Percentiles rank a stretch among this genome's conserved stretches.
phyloP scores from a whole-genome alignment of 495 filamentous ascomycete genomes.

The Annulohypoxylon nitens region DNA sequence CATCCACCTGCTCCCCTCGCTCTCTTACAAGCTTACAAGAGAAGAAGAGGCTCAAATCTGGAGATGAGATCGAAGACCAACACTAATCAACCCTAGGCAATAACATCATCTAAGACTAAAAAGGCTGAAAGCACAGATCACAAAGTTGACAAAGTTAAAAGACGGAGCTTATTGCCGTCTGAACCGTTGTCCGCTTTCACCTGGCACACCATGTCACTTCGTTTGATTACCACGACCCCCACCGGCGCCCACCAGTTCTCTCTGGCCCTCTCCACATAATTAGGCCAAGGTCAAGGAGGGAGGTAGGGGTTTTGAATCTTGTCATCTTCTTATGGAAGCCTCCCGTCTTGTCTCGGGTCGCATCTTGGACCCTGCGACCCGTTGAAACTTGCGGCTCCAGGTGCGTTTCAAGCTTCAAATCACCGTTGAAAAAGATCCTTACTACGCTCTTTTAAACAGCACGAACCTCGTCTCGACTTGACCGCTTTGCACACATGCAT shows the following conservation, averaged over 20 bases:
- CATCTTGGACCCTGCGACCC: conserved; percentile 42
- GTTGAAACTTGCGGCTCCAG: conserved; percentile 47
- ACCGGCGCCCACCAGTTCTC: conserved; percentile 35
- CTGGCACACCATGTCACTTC: conserved; percentile 8
- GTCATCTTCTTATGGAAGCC: conserved; percentile 30
- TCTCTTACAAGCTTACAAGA: not conserved
- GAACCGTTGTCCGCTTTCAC: conserved; percentile 28
- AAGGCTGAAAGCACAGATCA: conserved; percentile 31
- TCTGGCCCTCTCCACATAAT: not conserved
- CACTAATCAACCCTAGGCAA: not conserved
- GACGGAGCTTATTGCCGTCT: conserved; percentile 42
- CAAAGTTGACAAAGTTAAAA: conserved; percentile 1
- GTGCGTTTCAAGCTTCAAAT: conserved; percentile 45
- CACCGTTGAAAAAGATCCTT: conserved; percentile 19
- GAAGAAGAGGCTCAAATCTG: conserved; percentile 4
- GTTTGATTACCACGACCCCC: conserved; percentile 42
- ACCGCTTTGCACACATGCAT: conserved; percentile 19
- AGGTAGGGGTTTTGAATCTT: conserved; percentile 6
- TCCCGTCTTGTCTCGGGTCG: conserved; percentile 37
- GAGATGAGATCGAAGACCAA: conserved; percentile 10
- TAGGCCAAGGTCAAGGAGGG: not conserved
- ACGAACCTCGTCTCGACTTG: conserved; percentile 31
- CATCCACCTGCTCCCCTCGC: not conserved
- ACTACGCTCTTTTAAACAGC: conserved; percentile 8
- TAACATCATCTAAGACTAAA: conserved; percentile 1